A percentile compares a stretch with the other conserved stretches of the same genome.
Evolutionary conservation across 441 rosid genomes (phyloP).

Genomic region (Dalechampia spathulata): DNA sequence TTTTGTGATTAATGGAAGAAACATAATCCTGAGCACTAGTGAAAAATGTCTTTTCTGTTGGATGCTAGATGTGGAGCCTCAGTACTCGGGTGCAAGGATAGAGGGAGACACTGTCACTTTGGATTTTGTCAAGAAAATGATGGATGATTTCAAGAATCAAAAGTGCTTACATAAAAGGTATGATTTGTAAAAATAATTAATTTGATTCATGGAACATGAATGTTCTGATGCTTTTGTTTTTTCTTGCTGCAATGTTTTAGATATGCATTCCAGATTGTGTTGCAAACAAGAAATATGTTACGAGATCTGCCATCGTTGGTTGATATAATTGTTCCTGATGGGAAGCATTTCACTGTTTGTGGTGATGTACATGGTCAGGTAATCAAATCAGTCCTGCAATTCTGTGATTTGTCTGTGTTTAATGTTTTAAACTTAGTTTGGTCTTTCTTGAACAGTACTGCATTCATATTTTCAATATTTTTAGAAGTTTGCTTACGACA

Average conservation of each 20-base stretch:
- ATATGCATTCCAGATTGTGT: slow-evolving; percentile 90
- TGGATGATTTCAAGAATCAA: slow-evolving; percentile 87
- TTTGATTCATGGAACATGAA: slow-evolving; percentile 5
- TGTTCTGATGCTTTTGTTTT: slow-evolving; percentile 10
- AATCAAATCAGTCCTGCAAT: slow-evolving; percentile 17
- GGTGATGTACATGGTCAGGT: slow-evolving; percentile 99
- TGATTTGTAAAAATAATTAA: slow-evolving; percentile 11
- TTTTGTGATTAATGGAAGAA: slow-evolving; percentile 2
- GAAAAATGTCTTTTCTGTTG: slow-evolving; percentile 14
- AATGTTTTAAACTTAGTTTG: neutral
- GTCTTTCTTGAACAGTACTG: too few species aligned
- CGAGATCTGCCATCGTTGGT: slow-evolving; percentile 72
- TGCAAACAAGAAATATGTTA: slow-evolving; percentile 79
- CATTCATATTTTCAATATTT: too few species aligned
- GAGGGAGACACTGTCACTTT: slow-evolving; percentile 79
- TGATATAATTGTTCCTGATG: slow-evolving; percentile 62
- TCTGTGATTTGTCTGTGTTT: neutral
- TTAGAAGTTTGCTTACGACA: too few species aligned
- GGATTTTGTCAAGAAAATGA: slow-evolving; percentile 89
- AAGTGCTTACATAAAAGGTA: slow-evolving; percentile 85
- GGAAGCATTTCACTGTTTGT: slow-evolving; percentile 80
- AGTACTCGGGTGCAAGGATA: slow-evolving; percentile 82
- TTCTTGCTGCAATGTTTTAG: slow-evolving; percentile 31
- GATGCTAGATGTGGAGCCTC: slow-evolving; percentile 89
- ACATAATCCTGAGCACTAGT: slow-evolving; percentile 4